Evolutionary conservation across 306 rosid genomes (phyloP), one percentile per base, ranked within the genome.

Genomic region (Hippophae tibetana): DNA sequence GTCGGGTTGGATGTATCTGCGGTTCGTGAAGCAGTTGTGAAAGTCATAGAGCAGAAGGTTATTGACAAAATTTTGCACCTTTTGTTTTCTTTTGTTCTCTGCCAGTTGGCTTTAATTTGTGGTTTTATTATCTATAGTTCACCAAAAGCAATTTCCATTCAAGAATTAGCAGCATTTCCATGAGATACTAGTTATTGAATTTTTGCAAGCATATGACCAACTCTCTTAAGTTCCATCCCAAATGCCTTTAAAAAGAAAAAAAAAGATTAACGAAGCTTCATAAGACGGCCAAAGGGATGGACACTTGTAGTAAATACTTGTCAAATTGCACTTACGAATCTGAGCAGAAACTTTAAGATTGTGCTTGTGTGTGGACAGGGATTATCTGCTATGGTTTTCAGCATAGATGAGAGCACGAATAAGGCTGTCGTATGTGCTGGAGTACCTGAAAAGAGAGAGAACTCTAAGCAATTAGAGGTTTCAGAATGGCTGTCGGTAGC

Each of bases 401-500:
- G 99, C 83, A 84, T 75, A 0, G 99, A 92, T 57, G 78, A 73
- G 58, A 75, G 88, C 38, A 77, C 95, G 57, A 92, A 92, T 66
- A 92, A 92, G 71, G 95, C 85, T 60, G 93, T 92, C 58, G 86
- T 83, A 56, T 92, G 99, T 76, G 99, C 99, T 46, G 99, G 99
- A 61, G 99, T 92, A 48, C 97, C 93, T 1, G 88, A 61, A 57
- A 82, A 69, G 70, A 88, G 81, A 64, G 73, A 47, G 44, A 78
- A 70, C 60, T 78, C 77, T 49, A 75, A 83, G 74, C 65, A 53
- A 41, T 54, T 92, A 68, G 99, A 83, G 58, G 99, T 92, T 63
- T 66, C 96, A 50, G 97, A 88, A 62, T 92, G 99, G 99, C 75
- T 92, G 70, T 77, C 82, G 7, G 77, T 69, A 68, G 83, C 97